Percentiles rank a stretch among this genome's conserved stretches.
Conservation (phyloP, 768 basidiomycete species). For the Daedaleopsis nitida region DNA sequence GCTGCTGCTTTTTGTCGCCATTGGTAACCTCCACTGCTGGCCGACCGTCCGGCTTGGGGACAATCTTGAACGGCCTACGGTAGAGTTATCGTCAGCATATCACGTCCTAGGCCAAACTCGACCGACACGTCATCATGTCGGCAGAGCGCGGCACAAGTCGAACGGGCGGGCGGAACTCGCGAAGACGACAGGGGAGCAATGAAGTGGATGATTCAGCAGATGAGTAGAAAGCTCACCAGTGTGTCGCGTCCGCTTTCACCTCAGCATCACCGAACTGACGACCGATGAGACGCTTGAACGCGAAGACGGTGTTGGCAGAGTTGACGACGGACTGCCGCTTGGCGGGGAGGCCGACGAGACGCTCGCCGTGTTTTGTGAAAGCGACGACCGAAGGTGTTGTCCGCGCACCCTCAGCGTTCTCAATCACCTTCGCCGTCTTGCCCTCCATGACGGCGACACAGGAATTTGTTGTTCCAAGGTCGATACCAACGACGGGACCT, state of each 20-base stretch:
- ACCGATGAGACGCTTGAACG: constrained; percentile 93
- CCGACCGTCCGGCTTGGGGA: constrained; percentile 69
- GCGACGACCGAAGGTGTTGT: constrained; percentile 99
- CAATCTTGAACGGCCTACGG: constrained; percentile 78
- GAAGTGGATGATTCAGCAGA: not conserved
- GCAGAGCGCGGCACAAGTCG: not conserved
- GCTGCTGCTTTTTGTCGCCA: constrained; percentile 79
- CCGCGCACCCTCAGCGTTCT: constrained; percentile 96
- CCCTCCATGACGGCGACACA: constrained; percentile 97
- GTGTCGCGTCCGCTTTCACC: constrained; percentile 86
- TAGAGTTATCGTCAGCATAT: not conserved
- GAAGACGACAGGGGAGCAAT: not conserved
- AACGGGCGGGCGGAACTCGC: not conserved
- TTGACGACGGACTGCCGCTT: constrained; percentile 98
- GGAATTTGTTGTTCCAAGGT: constrained; percentile 92
- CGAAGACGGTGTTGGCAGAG: constrained; percentile 89
- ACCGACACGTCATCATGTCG: not conserved
- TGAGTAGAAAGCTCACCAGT: constrained; percentile 56
- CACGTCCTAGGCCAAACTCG: not conserved
- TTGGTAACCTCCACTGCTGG: constrained; percentile 86
- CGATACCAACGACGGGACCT: constrained; percentile 95
- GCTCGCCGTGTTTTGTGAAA: constrained; percentile 98
- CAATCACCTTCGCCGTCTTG: constrained; percentile 91
- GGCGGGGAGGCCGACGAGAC: constrained; percentile 92
- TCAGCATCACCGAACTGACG: constrained; percentile 92